Conservation (phyloP, 2,329 filamentous ascomycete genomes). For the Paraphoma sp. region DNA sequence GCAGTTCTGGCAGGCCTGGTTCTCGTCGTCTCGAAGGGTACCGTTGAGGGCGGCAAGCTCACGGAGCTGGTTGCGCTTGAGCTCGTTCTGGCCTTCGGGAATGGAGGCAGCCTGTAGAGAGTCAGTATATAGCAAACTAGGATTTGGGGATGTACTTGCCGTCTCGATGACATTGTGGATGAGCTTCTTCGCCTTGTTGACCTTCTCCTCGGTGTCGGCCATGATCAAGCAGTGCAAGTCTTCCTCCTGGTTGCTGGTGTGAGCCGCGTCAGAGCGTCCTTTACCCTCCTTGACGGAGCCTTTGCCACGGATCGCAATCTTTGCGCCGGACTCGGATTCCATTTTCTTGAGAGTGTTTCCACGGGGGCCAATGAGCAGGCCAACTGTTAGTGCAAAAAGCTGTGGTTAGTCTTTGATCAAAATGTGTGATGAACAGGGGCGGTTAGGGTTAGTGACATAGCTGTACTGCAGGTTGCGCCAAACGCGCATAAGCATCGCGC, state of each 20-base stretch:
- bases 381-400: slow-evolving; percentile 89
- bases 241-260: slow-evolving; percentile 99
- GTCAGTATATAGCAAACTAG: slow-evolving; percentile 36
- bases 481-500: slow-evolving; percentile 35
- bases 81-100: slow-evolving; percentile 96
- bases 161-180: slow-evolving; percentile 99
- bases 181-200: slow-evolving; percentile 97
- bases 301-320: slow-evolving; percentile 99
- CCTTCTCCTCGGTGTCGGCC: slow-evolving; percentile 99
- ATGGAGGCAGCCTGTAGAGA: slow-evolving; percentile 85
- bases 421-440: slow-evolving; percentile 35
- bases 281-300: slow-evolving; percentile 99
- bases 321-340: slow-evolving; percentile 95
- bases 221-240: slow-evolving; percentile 99
- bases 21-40: slow-evolving; percentile 98
- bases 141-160: slow-evolving; percentile 63
- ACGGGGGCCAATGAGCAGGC: slow-evolving; percentile 99
- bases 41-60: slow-evolving; percentile 98
- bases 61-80: slow-evolving; percentile 97
- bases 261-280: slow-evolving; percentile 96
- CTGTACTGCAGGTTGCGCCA: slow-evolving; percentile 45
- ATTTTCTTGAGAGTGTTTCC: slow-evolving; percentile 99
- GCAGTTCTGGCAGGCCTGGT: slow-evolving; percentile 98
- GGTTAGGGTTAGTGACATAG: slow-evolving; percentile 50
- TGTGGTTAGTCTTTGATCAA: slow-evolving; percentile 82